Evolutionary conservation across 208 protist genomes (phyloP), one percentile per base, ranked within the genome.

Genomic region (Vickermania ingenoplastis): DNA sequence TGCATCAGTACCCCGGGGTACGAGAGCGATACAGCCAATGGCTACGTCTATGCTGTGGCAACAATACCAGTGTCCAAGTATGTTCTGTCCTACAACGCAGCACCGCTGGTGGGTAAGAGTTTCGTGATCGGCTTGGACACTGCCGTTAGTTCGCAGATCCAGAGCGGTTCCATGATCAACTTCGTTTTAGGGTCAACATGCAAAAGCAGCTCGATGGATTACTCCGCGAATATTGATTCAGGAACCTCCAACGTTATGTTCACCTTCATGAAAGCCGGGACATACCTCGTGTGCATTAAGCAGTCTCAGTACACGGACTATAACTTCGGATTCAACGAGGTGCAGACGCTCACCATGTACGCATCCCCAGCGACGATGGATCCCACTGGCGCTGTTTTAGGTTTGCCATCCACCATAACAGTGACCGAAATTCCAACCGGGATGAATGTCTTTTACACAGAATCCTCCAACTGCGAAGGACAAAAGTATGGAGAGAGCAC

Each of bases 381-480:
- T n/a, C 36, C 36, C 17, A 45, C 11, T 45, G 36, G 36, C 36
- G 36, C 36, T 45, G 17, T 45, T 45, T 7, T 45, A 17, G 17
- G 17, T 17, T n/a, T 45, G 11, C 36, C 36, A 45, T n/a, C 36
- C 36, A 17, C 7, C 17, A 17, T 45, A n/a, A 45, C 11, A n/a
- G 36, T 45, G 36, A 45, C 11, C 31, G 36, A 41, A 3, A 66
- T 53, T 11, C 54, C 51, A 2, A 57, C 30, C 1, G 56, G 75
- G 5, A 57, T 57, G 0, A 63, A 70, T 7, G 75, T 89, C 24
- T 24, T 29, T 17, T 85, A 84, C 50, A 22, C 65, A 23, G 28
- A 13, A 25, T 68, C 60, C n/a, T 77, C 77, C 21, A 64, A 41
- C 14, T 84, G 79, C 36, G n/a, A n/a, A n/a, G n/a, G n/a, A n/a